Conservation (phyloP, 352 stramenopile species). For the Pythium brassicae region DNA sequence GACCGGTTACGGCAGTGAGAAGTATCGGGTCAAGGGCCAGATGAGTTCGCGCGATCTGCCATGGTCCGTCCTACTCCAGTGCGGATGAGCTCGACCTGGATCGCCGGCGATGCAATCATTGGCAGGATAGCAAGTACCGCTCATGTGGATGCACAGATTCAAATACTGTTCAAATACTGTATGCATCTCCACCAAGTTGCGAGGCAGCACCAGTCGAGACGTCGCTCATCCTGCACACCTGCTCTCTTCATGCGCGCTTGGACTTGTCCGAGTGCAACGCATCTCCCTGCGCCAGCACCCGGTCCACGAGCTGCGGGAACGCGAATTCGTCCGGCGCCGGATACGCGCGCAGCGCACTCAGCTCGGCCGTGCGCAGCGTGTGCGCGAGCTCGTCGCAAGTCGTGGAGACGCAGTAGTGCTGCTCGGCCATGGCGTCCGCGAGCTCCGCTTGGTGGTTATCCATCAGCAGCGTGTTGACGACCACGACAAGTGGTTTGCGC, state of each 20-base stretch:
- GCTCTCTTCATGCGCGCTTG: too few relatives aligned
- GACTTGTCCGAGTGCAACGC: too few relatives aligned
- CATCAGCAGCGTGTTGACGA: constrained; percentile 96
- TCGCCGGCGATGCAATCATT: too few relatives aligned
- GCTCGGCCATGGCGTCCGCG: constrained; percentile 86
- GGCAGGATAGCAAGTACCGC: too few relatives aligned
- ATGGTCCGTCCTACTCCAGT: constrained; percentile 14
- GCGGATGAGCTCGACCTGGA: constrained; percentile 2
- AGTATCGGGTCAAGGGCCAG: constrained; percentile 19
- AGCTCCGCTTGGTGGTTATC: constrained; percentile 97
- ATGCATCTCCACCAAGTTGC: too few relatives aligned
- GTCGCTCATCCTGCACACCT: too few relatives aligned
- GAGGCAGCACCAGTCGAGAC: too few relatives aligned
- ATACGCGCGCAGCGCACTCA: constrained; percentile 42
- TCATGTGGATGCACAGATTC: too few relatives aligned
- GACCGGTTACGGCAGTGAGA: constrained; percentile 15
- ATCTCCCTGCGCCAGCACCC: too few relatives aligned
- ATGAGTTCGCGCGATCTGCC: constrained; percentile 14
- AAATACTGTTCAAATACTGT: too few relatives aligned
- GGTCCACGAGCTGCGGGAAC: constrained; percentile 67
- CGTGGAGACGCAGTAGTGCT: constrained; percentile 57
- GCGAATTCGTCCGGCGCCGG: constrained; percentile 51
- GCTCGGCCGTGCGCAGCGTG: constrained; percentile 34
- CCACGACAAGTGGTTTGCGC: constrained; percentile 86
- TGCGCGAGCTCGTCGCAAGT: constrained; percentile 30